Conservation (phyloP, 1,284 basidiomycete genomes). For the Hymenochaete sp. region DNA sequence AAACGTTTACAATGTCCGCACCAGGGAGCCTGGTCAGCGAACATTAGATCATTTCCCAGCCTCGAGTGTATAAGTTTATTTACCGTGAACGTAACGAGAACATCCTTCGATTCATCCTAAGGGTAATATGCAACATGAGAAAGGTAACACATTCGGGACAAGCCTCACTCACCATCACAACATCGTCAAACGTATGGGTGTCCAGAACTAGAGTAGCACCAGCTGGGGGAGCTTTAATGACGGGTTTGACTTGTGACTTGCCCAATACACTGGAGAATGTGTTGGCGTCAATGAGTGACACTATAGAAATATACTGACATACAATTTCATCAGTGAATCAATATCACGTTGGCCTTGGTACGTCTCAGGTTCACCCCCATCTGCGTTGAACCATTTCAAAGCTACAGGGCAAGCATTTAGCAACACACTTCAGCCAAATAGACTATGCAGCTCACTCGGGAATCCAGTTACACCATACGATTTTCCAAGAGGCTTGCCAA, state of each 20-base stretch:
- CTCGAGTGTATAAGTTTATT: constrained; percentile 20
- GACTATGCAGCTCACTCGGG: constrained; percentile 58
- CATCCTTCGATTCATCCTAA: constrained; percentile 70
- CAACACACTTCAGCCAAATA: not conserved
- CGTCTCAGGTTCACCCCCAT: constrained; percentile 54
- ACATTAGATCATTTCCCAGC: not conserved
- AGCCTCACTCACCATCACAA: constrained; percentile 50
- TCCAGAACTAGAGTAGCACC: constrained; percentile 67
- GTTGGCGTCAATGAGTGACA: not conserved
- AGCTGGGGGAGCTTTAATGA: constrained; percentile 77
- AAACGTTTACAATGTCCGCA: constrained; percentile 83
- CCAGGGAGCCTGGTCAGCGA: constrained; percentile 57
- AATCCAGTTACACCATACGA: constrained; percentile 77
- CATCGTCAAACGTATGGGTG: constrained; percentile 62
- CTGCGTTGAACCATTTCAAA: constrained; percentile 81
- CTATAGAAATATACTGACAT: constrained; percentile 24
- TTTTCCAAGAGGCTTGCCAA: constrained; percentile 61
- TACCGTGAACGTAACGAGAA: constrained; percentile 87
- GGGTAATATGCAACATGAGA: constrained; percentile 14
- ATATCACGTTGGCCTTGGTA: constrained; percentile 81
- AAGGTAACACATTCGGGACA: not conserved
- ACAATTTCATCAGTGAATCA: constrained; percentile 71
- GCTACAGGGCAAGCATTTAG: constrained; percentile 37
- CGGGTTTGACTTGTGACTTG: constrained; percentile 77
- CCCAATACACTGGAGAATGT: constrained; percentile 48